Percentiles rank a stretch among this genome's conserved stretches.
Evolutionary conservation across 139 green algal species (phyloP).

Genomic region (Volvox reticuliferus): DNA sequence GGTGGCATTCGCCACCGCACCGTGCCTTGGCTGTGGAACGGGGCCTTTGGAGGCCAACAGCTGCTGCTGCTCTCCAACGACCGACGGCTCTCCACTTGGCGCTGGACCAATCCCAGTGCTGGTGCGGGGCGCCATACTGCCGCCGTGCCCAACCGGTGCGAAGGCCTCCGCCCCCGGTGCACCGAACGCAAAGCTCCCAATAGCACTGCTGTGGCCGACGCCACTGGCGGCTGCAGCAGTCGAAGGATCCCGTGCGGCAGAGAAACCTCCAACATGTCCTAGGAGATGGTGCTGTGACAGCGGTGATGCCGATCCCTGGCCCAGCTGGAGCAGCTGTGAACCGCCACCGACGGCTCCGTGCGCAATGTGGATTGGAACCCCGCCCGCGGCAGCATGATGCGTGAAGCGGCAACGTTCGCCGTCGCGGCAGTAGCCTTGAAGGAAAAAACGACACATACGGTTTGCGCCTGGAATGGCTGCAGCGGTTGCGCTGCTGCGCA

Average conservation of each 20-base stretch:
- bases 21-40: background rate
- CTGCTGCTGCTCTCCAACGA: background rate
- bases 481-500: background rate
- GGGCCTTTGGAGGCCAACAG: background rate
- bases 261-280: background rate
- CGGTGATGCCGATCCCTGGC: background rate
- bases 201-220: background rate
- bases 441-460: conserved; percentile 31
- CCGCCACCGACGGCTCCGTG: background rate
- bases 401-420: conserved; percentile 42
- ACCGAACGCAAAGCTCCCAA: conserved; percentile 39
- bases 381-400: background rate
- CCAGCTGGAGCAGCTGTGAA: conserved; percentile 5
- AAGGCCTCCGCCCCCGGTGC: conserved; percentile 31
- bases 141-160: background rate
- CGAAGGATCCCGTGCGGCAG: too few relatives aligned
- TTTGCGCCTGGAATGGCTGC: background rate
- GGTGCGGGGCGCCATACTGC: background rate
- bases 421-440: conserved; percentile 48
- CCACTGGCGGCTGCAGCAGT: too few relatives aligned
- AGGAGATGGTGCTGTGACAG: background rate
- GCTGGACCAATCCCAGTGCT: background rate
- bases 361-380: background rate
- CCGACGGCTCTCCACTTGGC: background rate
- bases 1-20: background rate